Evolutionary conservation across 495 filamentous ascomycete species (phyloP), one percentile per base, ranked within the genome.

Genomic region (Penicillium ochrochloron): DNA sequence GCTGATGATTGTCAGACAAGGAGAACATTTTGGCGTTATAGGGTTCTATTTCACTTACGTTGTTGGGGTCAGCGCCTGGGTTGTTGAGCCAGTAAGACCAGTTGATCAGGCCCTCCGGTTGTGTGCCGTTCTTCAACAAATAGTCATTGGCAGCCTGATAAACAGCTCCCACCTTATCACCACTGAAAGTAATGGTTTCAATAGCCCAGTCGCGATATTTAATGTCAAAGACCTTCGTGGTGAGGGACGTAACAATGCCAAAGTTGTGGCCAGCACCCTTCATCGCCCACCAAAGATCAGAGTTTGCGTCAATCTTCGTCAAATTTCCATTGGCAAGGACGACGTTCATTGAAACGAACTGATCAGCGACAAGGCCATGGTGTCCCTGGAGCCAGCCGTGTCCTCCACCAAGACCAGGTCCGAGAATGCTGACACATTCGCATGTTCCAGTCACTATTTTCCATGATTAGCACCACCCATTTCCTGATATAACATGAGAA

Each of bases 251-350:
- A 27, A 89, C 81, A 68, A 89, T 84, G 54, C 86, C 87, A 60
- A 88, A 89, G 71, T 89, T 88, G 68, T 86, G 83, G 6, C 86
- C 86, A 35, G 85, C 86, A 5, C 87, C 87, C 51, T 76, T 74
- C 57, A 89, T 67, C 9, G 78, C 86, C 83, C 84, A 87, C 69
- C 75, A 88, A 56, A 88, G 79, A 27, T 87, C 81, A 10, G 80
- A 72, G 54, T 73, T 70, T 8, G 73, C 51, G 48, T 80, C 81
- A 9, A 76, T 66, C 1, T 67, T 76, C 17, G 72, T 64, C 19
- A 69, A 65, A 2, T 61, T 73, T 14, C 87, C 88, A 63, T 86
- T 73, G n/a, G 86, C 85, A 5, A 86, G 75, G 0, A 90, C 84
- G 14, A 90, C 67, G 29, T 81, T 79, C 63, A 80, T 66, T 0